phyloP scores from a whole-genome alignment of 2,329 filamentous ascomycete species.

The Plectosphaerella cucumerina region DNA sequence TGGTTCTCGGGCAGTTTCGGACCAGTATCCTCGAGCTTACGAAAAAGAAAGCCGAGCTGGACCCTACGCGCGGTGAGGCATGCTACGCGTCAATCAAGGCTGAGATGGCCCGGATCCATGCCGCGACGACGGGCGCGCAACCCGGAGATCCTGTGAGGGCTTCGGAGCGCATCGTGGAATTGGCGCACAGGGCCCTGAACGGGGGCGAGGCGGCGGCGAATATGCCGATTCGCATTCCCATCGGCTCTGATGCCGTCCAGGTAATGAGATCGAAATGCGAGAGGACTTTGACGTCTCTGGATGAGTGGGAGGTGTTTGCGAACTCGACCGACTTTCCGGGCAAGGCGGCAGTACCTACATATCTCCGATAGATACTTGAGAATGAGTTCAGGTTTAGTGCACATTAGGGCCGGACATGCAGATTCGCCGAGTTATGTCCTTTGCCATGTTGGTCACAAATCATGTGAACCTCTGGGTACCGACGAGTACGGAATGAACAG shows the following conservation, averaged over 20 bases:
- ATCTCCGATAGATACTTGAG: not conserved
- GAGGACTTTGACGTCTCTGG: not conserved
- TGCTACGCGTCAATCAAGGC: constrained; percentile 26
- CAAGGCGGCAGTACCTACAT: not conserved
- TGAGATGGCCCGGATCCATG: constrained; percentile 11
- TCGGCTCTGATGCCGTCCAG: constrained; percentile 1
- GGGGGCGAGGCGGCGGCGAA: not conserved
- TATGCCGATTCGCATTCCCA: constrained; percentile 1
- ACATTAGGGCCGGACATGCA: not conserved
- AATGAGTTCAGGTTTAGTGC: not conserved
- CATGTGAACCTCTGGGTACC: not conserved
- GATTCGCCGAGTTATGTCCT: not conserved
- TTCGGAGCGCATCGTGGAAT: not conserved
- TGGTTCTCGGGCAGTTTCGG: constrained; percentile 37
- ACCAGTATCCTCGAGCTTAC: constrained; percentile 28
- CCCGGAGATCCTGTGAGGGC: constrained; percentile 1
- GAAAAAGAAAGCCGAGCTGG: constrained; percentile 25
- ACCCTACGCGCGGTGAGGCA: constrained; percentile 12
- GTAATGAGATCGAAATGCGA: constrained; percentile 2
- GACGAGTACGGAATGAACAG: not conserved
- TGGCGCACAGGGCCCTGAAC: not conserved
- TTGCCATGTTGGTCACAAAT: not conserved
- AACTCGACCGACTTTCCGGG: not conserved
- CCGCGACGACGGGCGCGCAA: not conserved
- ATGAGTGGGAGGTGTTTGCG: constrained; percentile 1